Conservation (phyloP, 495 filamentous ascomycete genomes). For the Cenococcum geophilum region DNA sequence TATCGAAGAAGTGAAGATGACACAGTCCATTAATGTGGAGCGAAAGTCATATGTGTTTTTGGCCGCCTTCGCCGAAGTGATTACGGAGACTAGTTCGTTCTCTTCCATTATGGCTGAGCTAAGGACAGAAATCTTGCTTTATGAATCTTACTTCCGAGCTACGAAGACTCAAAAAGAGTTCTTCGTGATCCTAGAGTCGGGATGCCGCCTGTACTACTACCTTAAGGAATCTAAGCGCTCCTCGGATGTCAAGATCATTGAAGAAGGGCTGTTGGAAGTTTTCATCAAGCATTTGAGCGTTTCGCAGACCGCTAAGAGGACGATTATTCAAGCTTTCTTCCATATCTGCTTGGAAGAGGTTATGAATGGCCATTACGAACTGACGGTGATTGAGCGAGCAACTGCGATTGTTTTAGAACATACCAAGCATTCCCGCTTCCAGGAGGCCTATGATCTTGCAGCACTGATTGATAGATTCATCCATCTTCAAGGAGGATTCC, state of each 20-base stretch:
- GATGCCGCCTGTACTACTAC: slow-evolving; percentile 49
- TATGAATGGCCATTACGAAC: slow-evolving; percentile 17
- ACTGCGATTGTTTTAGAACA: slow-evolving; percentile 11
- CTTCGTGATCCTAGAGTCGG: slow-evolving; percentile 28
- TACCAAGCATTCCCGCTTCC: slow-evolving; percentile 37
- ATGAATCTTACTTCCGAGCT: slow-evolving; percentile 48
- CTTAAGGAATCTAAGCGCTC: slow-evolving; percentile 34
- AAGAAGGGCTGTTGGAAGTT: slow-evolving; percentile 50
- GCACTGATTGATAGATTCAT: slow-evolving; percentile 52
- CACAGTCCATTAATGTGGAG: slow-evolving; percentile 37
- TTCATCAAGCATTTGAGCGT: slow-evolving; percentile 49
- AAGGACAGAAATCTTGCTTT: slow-evolving; percentile 51
- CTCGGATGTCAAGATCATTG: slow-evolving; percentile 42
- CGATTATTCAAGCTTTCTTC: slow-evolving; percentile 24
- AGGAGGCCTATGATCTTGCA: slow-evolving; percentile 50
- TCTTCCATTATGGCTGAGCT: slow-evolving; percentile 54
- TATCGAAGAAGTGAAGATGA: slow-evolving; percentile 41
- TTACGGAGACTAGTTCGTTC: slow-evolving; percentile 37
- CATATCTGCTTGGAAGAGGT: slow-evolving; percentile 22
- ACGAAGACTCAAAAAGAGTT: slow-evolving; percentile 29
- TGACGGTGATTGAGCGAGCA: slow-evolving; percentile 21
- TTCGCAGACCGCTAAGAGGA: slow-evolving; percentile 41
- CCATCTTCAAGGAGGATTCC: slow-evolving; percentile 49
- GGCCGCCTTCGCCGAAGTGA: slow-evolving; percentile 52
- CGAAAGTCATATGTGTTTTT: slow-evolving; percentile 52